phyloP scores from a whole-genome alignment of 2,329 filamentous ascomycete species.

The Alternaria rosae region DNA sequence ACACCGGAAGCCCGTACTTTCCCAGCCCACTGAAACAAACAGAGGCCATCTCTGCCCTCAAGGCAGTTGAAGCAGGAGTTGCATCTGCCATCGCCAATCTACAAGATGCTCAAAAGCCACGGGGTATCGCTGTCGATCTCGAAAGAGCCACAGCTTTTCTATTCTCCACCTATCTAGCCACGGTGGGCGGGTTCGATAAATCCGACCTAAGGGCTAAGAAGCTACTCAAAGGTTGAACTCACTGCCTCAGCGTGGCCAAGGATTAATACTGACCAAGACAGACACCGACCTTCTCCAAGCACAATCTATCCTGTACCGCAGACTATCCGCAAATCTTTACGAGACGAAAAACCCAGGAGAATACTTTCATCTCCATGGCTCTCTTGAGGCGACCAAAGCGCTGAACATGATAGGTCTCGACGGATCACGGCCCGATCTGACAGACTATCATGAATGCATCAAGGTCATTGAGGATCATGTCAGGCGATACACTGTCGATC shows the following conservation, averaged over 20 bases:
- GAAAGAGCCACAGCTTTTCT: constrained; percentile 64
- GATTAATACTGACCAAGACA: constrained; percentile 44
- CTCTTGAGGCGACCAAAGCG: constrained; percentile 73
- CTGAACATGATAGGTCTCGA: constrained; percentile 74
- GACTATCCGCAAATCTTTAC: constrained; percentile 76
- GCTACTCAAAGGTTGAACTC: constrained; percentile 51
- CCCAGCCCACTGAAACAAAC: constrained; percentile 61
- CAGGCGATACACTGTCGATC: constrained; percentile 47
- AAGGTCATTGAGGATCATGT: constrained; percentile 54
- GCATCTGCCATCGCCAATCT: constrained; percentile 67
- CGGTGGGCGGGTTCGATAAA: constrained; percentile 60
- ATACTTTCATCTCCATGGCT: constrained; percentile 79
- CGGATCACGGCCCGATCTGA: constrained; percentile 66
- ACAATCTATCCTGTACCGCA: constrained; percentile 74
- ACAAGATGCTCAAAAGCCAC: constrained; percentile 53
- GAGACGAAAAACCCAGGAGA: constrained; percentile 69
- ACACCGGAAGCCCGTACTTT: constrained; percentile 51
- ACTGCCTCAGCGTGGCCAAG: neutral
- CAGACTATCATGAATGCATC: constrained; percentile 53
- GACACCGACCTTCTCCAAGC: constrained; percentile 76
- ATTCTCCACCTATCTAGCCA: constrained; percentile 66
- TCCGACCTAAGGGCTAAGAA: constrained; percentile 55
- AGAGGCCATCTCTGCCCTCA: constrained; percentile 63
- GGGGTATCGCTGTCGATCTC: constrained; percentile 60
- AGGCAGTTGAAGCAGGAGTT: constrained; percentile 67